Percentiles rank a stretch among this genome's conserved stretches.
phyloP scores from a whole-genome alignment of 2,329 filamentous ascomycete genomes.

The Sarocladium brachiariae region DNA sequence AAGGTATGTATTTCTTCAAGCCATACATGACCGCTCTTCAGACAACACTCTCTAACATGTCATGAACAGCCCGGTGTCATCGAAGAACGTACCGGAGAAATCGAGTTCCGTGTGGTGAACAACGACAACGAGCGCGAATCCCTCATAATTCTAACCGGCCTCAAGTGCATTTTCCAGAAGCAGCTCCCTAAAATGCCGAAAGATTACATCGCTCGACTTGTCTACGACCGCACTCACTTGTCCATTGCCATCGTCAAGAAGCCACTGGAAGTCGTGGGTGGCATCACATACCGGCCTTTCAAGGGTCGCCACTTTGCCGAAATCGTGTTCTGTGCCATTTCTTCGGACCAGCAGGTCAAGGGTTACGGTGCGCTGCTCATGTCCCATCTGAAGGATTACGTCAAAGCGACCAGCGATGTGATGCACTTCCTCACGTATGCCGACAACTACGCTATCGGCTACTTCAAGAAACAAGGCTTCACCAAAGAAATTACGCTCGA shows the following conservation, averaged over 20 bases:
- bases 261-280: conserved; percentile 89
- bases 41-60: conserved; percentile 10
- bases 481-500: conserved; percentile 97
- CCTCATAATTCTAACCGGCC: conserved; percentile 86
- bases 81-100: conserved; percentile 89
- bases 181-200: conserved; percentile 99
- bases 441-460: conserved; percentile 97
- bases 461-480: conserved; percentile 99
- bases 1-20: conserved; percentile 48
- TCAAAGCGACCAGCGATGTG: conserved; percentile 91
- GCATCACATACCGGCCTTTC: conserved; percentile 94
- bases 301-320: conserved; percentile 89
- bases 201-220: conserved; percentile 94
- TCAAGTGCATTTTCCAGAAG: conserved; percentile 98
- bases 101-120: conserved; percentile 96
- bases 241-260: conserved; percentile 98
- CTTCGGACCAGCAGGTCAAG: conserved; percentile 96
- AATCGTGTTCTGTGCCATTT: conserved; percentile 98
- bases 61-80: conserved; percentile 67
- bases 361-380: conserved; percentile 97
- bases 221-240: conserved; percentile 93
- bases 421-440: conserved; percentile 99
- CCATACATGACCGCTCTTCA: background rate
- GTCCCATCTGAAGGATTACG: conserved; percentile 96
- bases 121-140: conserved; percentile 86